Conservation (phyloP, 179 eudicot genomes). For the Corrigiola litoralis region DNA sequence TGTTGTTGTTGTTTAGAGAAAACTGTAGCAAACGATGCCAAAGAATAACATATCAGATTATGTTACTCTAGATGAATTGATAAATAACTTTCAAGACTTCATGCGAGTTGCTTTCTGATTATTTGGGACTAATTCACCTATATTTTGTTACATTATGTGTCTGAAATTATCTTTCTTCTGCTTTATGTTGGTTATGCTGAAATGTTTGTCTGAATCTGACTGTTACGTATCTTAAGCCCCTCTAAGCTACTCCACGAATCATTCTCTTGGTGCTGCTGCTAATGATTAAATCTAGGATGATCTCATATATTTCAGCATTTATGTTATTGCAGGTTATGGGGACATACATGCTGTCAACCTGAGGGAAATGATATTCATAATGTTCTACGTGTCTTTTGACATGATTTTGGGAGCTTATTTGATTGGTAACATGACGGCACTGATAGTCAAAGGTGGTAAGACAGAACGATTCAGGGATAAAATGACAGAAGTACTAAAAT, state of each 20-base stretch:
- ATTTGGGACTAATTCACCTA: no score
- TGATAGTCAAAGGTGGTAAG: slow-evolving; percentile 89
- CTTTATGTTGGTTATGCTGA: no score
- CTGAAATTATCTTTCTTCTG: no score
- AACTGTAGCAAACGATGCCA: no score
- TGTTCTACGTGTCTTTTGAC: slow-evolving; percentile 89
- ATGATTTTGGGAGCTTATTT: slow-evolving; percentile 93
- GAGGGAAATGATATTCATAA: slow-evolving; percentile 90
- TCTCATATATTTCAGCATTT: neutral
- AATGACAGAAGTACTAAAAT: slow-evolving; percentile 81
- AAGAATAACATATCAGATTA: no score
- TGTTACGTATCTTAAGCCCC: no score
- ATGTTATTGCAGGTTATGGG: slow-evolving; percentile 63
- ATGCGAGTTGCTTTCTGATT: no score
- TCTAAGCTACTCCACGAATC: neutral
- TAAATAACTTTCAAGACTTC: no score
- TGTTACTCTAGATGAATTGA: no score
- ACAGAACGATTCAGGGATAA: slow-evolving; percentile 83
- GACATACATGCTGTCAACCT: slow-evolving; percentile 91
- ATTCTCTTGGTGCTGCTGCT: neutral
- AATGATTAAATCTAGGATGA: neutral
- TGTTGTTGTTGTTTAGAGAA: no score
- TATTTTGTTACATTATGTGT: no score
- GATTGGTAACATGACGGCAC: slow-evolving; percentile 92
- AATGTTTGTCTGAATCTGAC: no score